These are phyloP conservation scores for Pyricularia sp. DNA, from an alignment of 2,329 filamentous ascomycete genomes.

Conservation along the genomic window DNA sequence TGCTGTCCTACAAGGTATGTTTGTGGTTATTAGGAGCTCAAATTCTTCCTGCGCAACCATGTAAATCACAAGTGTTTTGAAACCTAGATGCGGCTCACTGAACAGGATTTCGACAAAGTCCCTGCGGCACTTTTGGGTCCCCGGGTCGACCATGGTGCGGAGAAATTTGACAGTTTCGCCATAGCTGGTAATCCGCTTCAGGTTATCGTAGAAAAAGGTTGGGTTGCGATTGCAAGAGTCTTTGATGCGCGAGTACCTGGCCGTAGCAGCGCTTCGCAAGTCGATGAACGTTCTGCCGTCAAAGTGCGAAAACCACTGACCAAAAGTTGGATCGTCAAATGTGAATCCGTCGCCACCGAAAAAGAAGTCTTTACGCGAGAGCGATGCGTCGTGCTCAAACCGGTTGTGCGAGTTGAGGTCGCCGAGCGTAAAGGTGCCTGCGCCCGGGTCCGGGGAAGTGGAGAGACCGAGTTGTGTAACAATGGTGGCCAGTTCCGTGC, in stretches of 20 bases:
- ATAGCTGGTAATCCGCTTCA: neutral
- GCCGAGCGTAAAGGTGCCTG: conserved; percentile 47
- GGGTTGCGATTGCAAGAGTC: neutral
- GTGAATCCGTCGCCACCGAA: neutral
- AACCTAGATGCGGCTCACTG: neutral
- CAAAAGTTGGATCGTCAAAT: neutral
- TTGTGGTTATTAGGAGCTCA: neutral
- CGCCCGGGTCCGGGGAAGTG: neutral
- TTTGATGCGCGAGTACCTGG: neutral
- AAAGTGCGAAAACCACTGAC: neutral
- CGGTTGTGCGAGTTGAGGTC: conserved; percentile 80
- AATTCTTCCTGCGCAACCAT: neutral
- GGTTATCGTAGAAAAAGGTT: neutral
- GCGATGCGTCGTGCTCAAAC: neutral
- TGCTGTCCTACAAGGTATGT: neutral
- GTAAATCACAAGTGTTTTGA: neutral
- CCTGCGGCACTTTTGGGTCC: neutral
- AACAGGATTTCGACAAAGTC: neutral
- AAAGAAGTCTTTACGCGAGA: neutral
- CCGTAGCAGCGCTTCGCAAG: neutral
- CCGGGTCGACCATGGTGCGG: neutral
- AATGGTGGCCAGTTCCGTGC: conserved; percentile 53
- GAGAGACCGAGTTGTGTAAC: conserved; percentile 52
- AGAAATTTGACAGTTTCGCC: neutral
- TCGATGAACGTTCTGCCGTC: neutral